Evolutionary conservation across 305 asterid species (phyloP), one percentile per base, ranked within the genome.

Genomic region (Fraxinus latifolia): DNA sequence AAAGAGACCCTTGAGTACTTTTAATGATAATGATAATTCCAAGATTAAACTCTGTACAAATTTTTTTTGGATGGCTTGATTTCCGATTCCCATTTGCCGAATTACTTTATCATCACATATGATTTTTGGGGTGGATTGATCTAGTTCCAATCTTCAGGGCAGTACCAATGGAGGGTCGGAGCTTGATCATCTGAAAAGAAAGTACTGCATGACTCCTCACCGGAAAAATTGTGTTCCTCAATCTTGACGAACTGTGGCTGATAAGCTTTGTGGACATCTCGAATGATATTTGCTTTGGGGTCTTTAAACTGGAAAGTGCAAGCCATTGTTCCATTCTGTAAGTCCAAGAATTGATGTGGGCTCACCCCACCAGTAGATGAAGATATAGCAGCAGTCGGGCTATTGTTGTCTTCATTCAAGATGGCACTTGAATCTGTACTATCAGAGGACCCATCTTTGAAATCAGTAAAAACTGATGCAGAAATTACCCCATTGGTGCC

Each of bases 391-490:
- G 88, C 89, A 23, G 87, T 84, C 5, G 92, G 93, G 76, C 91
- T 83, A 42, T 60, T 82, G 60, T 53, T 83, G 83, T 82, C 97
- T 53, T 93, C 96, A 17, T 91, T 92, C 88, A 93, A 83, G 76
- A 95, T 92, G 1, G 97, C 95, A 78, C 97, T 95, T 6, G 98
- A 87, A 77, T 95, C 97, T 70, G 96, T 89, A 8, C 88, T 95
- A 21, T 89, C 92, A 9, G 97, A 92, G 6, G 93, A 94, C 65
- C 98, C 97, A 67, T 91, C 95, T 85, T 92, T 91, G 25, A 87
- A 72, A 84, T 92, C 95, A 6, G 83, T 83, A 5, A 87, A 88
- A 36, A 74, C 27, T 7, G 90, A 79, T 25, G 53, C 87, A 39
- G 78, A 83, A 78, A 77, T 68, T 7, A 29, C 25, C 27, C 84